Conservation (phyloP, 192 early-diverging fungal genomes). For the Nowakowskiella sp. region DNA sequence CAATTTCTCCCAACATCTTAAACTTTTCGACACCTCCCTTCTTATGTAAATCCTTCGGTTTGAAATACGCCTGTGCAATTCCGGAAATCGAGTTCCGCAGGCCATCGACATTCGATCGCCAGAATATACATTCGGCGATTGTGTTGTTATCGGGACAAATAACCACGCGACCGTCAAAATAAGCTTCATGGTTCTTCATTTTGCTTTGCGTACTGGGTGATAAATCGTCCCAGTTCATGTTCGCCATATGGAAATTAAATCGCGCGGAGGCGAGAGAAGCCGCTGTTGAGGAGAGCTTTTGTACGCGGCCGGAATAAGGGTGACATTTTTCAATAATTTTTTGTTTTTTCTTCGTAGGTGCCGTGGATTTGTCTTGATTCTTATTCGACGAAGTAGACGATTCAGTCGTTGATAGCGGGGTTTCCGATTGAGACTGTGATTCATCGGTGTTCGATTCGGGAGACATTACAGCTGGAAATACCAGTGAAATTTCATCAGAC, state of each 20-base stretch:
- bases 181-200: constrained; percentile 26
- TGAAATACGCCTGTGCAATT: constrained; percentile 27
- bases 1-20: constrained; percentile 20
- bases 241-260: constrained; percentile 37
- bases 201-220: neutral
- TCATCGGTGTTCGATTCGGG: constrained; percentile 1
- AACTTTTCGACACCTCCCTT: constrained; percentile 24
- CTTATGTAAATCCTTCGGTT: constrained; percentile 23
- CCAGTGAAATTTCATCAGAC: constrained; percentile 49
- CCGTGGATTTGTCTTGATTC: constrained; percentile 1
- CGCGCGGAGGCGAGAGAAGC: constrained; percentile 39
- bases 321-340: constrained; percentile 13
- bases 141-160: constrained; percentile 13
- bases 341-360: constrained; percentile 1
- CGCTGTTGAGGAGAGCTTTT: constrained; percentile 41
- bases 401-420: neutral
- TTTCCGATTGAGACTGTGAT: neutral
- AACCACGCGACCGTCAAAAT: constrained; percentile 44
- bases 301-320: constrained; percentile 39
- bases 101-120: constrained; percentile 50
- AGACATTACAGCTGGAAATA: constrained; percentile 33
- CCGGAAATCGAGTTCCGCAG: constrained; percentile 36
- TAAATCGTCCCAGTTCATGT: constrained; percentile 20
- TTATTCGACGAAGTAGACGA: neutral
- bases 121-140: constrained; percentile 40